Evolutionary conservation across 2,329 filamentous ascomycete genomes (phyloP), one percentile per base, ranked within the genome.

Genomic region (Anthostomella pinea): DNA sequence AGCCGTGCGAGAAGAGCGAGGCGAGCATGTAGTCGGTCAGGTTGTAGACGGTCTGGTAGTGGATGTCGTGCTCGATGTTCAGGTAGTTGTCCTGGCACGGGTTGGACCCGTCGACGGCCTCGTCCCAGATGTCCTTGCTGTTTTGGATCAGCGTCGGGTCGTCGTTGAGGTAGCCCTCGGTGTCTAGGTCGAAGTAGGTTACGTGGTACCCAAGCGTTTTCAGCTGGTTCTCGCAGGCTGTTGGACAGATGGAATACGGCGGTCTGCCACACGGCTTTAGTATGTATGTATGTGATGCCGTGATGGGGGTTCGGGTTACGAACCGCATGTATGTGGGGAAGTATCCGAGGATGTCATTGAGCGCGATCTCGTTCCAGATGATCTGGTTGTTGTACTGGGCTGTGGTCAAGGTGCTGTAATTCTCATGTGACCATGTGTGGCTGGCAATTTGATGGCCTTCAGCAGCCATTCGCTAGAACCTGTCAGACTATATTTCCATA

Each of bases 11-110:
- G 32, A 63, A 60, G 9, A 77, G 60, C 16, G 61, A 61, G 14
- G 55, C 49, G 18, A 72, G 52, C 34, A 72, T 59, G 49, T 68
- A 69, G 15, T 66, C 61, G 8, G 67, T 70, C 25, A 74, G 58
- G 42, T 70, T 69, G 37, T 66, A 62, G n/a, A 70, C 69, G 4
- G 63, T 63, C 50, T 68, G 62, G 29, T 63, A 55, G 46, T 72
- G 68, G 35, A 72, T 68, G 48, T 74, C 70, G 47, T 74, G 70
- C 45, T 74, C 63, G 39, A 64, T 60, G 35, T 59, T 47, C 41
- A 60, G 48, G 31, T 49, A 60, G 33, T 43, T 53, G n/a, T 45
- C 53, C 10, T 46, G 50, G 35, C 54, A 57, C 7, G 57, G 51
- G 43, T 52, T 46, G 6, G 48, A 52, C 6, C 51, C 54, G 15